phyloP scores from a whole-genome alignment of 1,284 basidiomycete species.

The Ustilago vetiveriae region DNA sequence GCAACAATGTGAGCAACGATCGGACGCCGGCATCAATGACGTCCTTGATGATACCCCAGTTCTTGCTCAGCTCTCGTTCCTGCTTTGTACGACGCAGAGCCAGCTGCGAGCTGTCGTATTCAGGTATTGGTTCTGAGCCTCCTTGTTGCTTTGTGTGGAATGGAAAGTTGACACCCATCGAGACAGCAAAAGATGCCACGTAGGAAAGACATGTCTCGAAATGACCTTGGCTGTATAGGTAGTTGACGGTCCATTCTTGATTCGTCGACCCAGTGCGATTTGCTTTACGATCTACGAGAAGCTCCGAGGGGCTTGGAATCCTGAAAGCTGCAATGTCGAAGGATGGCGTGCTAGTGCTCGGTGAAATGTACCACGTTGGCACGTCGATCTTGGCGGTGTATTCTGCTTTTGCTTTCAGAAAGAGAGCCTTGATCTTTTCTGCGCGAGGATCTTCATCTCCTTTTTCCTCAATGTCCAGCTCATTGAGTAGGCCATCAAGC shows the following conservation, averaged over 20 bases:
- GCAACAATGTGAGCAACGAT: conserved; percentile 11
- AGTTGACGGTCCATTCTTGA: conserved; percentile 44
- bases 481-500: conserved; percentile 29
- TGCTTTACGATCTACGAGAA: conserved; percentile 7
- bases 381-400: conserved; percentile 42
- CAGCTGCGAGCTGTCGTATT: conserved; percentile 22
- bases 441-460: conserved; percentile 25
- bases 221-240: conserved; percentile 27
- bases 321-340: conserved; percentile 7
- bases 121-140: background rate
- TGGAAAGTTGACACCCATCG: conserved; percentile 20
- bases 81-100: conserved; percentile 18
- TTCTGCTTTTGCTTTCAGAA: conserved; percentile 27
- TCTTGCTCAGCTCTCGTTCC: conserved; percentile 40
- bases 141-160: background rate
- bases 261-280: conserved; percentile 20
- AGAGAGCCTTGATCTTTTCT: conserved; percentile 38
- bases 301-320: conserved; percentile 9
- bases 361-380: conserved; percentile 21
- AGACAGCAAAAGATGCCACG: conserved; percentile 27
- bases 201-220: conserved; percentile 37
- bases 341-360: background rate
- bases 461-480: conserved; percentile 35
- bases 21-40: conserved; percentile 35
- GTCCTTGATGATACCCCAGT: conserved; percentile 45